These are phyloP conservation scores for Axilococcus clingmanii DNA, from an alignment of 139 green algal genomes.

Conservation along the genomic window DNA sequence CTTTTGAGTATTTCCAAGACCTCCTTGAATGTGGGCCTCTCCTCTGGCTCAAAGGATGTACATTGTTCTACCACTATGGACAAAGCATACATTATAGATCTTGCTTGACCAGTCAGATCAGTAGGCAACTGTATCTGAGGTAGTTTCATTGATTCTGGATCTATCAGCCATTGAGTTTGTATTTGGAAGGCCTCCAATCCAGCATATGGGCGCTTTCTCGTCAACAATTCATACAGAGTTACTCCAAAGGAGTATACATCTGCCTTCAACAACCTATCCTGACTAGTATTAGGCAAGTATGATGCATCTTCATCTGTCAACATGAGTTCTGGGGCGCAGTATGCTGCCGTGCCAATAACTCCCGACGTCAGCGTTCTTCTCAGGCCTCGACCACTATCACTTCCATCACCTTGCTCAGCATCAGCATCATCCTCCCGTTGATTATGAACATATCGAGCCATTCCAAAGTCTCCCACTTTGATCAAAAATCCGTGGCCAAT, in stretches of 20 bases:
- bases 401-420: not conserved
- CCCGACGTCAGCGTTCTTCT: slow-evolving; percentile 13
- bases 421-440: not conserved
- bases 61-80: slow-evolving; percentile 14
- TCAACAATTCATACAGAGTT: slow-evolving; percentile 27
- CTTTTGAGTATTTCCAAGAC: slow-evolving; percentile 10
- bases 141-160: slow-evolving; percentile 24
- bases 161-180: slow-evolving; percentile 30
- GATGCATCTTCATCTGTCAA: not conserved
- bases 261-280: slow-evolving; percentile 20
- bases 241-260: slow-evolving; percentile 35
- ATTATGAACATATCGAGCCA: slow-evolving; percentile 22
- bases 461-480: slow-evolving; percentile 46
- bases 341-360: slow-evolving; percentile 29
- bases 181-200: slow-evolving; percentile 33
- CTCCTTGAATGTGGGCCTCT: slow-evolving; percentile 20
- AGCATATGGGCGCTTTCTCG: slow-evolving; percentile 29
- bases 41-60: slow-evolving; percentile 18
- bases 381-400: not conserved
- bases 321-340: slow-evolving; percentile 41
- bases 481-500: slow-evolving; percentile 41
- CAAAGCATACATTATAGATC: slow-evolving; percentile 10
- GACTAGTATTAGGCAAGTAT: too few species aligned
- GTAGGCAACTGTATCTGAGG: slow-evolving; percentile 6
- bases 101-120: not conserved